Evolutionary conservation across 1,284 basidiomycete species (phyloP), one percentile per base, ranked within the genome.

Genomic region (Ustilago lituana): DNA sequence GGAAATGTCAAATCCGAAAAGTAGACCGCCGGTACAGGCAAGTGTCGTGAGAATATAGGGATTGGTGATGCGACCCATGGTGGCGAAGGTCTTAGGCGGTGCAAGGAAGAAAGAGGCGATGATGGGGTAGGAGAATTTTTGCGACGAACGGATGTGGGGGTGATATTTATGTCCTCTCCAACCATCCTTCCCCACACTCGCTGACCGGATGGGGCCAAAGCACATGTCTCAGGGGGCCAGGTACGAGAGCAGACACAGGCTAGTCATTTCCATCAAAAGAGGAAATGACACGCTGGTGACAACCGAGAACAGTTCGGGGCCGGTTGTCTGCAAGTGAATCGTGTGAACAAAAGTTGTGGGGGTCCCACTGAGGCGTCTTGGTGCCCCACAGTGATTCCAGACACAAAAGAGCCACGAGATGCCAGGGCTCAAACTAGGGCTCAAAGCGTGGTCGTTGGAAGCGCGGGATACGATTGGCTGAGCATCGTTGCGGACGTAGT

Each of bases 1-100:
- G 3, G 40, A 31, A 19, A 71, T 62, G 31, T 73, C 68, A 35
- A 71, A 67, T 4, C 71, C 71, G 44, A 71, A 73, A 8, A 73
- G 47, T 26, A 73, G 31, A 27, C 71, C 71, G 19, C 71, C 67
- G 6, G 51, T 61, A 24, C 58, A 71, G 49, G 64, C 54, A 31
- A 70, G 43, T 24, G 68, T 63, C 19, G 67, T 56, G 5, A 70
- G 51, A 35, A 59, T 43, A 26, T 70, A 70, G 6, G 66, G 62
- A 39, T 70, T 70, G 50, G 55, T 56, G 46, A 70, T 65, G 29
- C 52, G 58, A 38, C 48, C 50, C 65, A 68, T 68, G 38, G 4
- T 54, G 31, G 37, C 27, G 9, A 39, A 31, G 14, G 19, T 7
- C 11, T 20, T 39, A 19, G 19, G 5, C 26, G 26, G 5, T 26